A percentile compares a stretch with the other conserved stretches of the same genome.
These are phyloP conservation scores for Candida khao-thaluensis DNA, from an alignment of 805 yeast genomes.

Conservation along the genomic window DNA sequence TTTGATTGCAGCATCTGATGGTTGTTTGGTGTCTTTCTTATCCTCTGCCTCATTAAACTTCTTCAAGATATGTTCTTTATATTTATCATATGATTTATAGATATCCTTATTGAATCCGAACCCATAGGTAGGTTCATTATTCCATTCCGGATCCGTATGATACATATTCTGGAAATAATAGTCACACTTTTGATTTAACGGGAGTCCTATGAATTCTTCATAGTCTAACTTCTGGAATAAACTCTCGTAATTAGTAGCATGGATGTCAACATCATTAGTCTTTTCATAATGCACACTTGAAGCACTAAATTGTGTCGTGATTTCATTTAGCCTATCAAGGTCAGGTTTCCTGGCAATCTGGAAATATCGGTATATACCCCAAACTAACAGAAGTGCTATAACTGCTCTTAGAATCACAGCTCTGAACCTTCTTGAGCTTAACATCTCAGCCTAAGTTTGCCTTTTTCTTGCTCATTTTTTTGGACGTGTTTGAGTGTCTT, in stretches of 20 bases:
- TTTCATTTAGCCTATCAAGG: slow-evolving; percentile 6
- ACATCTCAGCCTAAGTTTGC: neutral
- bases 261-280: slow-evolving; percentile 3
- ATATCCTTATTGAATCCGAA: slow-evolving; percentile 16
- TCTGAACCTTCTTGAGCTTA: slow-evolving; percentile 7
- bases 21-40: slow-evolving; percentile 3
- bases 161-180: slow-evolving; percentile 20
- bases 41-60: slow-evolving; percentile 5
- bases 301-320: neutral
- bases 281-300: neutral
- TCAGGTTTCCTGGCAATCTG: neutral
- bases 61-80: slow-evolving; percentile 9
- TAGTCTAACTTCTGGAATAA: slow-evolving; percentile 11
- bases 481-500: slow-evolving; percentile 2
- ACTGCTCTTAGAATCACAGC: neutral
- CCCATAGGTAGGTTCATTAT: slow-evolving; percentile 16
- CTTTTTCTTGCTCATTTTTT: neutral
- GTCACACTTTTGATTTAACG: slow-evolving; percentile 21
- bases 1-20: slow-evolving; percentile 10
- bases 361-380: slow-evolving; percentile 2
- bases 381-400: neutral
- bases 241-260: slow-evolving; percentile 10
- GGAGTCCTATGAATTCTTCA: slow-evolving; percentile 9
- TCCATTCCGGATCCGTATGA: slow-evolving; percentile 16
- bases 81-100: slow-evolving; percentile 15